Conservation (phyloP, 148 eudicot genomes). For the Persicaria tinctoria region DNA sequence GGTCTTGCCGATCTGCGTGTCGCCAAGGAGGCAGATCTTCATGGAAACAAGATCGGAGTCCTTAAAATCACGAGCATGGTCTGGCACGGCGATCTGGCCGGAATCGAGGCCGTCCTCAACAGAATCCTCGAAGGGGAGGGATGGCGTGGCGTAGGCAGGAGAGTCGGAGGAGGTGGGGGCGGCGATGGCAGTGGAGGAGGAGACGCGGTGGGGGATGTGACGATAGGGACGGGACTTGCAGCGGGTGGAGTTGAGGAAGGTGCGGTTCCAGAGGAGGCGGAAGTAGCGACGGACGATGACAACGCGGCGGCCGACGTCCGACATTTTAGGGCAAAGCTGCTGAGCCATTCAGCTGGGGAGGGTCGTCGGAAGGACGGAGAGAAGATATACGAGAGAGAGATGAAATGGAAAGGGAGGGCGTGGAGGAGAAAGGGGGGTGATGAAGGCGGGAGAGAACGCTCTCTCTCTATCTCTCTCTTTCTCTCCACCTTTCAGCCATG, state of each 20-base stretch:
- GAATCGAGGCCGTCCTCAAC: neutral
- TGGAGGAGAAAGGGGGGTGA: constrained; percentile 11
- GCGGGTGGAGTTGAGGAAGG: constrained; percentile 13
- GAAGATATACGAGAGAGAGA: neutral
- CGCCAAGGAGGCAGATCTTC: constrained; percentile 64
- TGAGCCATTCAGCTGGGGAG: constrained; percentile 14
- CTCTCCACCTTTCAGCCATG: constrained; percentile 5
- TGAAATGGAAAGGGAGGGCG: constrained; percentile 15
- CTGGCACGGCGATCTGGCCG: neutral
- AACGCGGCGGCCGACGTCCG: constrained; percentile 19
- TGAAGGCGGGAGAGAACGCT: constrained; percentile 7
- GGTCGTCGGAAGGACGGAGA: neutral
- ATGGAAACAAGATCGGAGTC: constrained; percentile 42
- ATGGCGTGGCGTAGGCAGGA: neutral
- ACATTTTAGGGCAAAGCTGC: constrained; percentile 18
- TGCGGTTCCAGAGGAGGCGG: constrained; percentile 21
- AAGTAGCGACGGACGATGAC: constrained; percentile 20
- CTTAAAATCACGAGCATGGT: neutral
- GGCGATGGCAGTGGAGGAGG: neutral
- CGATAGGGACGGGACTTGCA: constrained; percentile 24
- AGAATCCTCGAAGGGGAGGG: neutral
- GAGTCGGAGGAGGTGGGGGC: constrained; percentile 13
- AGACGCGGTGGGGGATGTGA: constrained; percentile 18
- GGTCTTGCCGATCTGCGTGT: constrained; percentile 60
- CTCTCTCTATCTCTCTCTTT: constrained; percentile 11